Conservation (phyloP, 163 green algal species). For the Scenedesmus sp. region DNA sequence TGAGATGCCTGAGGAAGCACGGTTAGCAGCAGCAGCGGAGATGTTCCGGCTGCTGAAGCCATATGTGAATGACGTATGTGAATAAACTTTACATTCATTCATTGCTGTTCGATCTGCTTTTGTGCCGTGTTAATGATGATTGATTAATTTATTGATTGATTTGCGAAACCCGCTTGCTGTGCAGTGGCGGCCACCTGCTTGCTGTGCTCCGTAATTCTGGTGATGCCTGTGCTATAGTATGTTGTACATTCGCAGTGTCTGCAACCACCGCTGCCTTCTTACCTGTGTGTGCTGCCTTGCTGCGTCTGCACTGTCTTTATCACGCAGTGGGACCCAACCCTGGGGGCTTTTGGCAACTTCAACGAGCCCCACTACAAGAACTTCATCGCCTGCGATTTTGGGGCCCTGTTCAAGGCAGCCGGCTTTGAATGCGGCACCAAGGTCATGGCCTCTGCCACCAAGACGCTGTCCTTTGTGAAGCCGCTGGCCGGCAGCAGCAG, state of each 20-base stretch:
- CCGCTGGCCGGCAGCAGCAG: not conserved
- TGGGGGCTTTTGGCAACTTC: constrained; percentile 78
- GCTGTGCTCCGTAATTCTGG: not conserved
- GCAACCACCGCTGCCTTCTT: too few relatives aligned
- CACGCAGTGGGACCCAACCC: constrained; percentile 59
- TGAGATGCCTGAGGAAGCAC: constrained; percentile 84
- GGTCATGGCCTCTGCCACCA: constrained; percentile 74
- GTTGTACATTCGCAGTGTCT: too few relatives aligned
- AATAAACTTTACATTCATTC: too few relatives aligned
- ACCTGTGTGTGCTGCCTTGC: not conserved
- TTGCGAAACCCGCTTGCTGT: too few relatives aligned
- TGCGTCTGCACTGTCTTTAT: constrained; percentile 47
- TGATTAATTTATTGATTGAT: too few relatives aligned
- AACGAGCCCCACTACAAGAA: constrained; percentile 78
- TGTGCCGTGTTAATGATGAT: too few relatives aligned
- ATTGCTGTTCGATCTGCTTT: too few relatives aligned
- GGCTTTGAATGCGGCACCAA: constrained; percentile 80
- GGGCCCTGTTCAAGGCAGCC: constrained; percentile 70
- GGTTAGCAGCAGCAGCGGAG: constrained; percentile 51
- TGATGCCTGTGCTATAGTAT: not conserved
- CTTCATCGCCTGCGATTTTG: constrained; percentile 79
- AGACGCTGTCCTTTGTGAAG: constrained; percentile 83
- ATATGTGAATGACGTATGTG: too few relatives aligned
- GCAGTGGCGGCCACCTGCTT: not conserved
- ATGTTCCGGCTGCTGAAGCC: constrained; percentile 70